phyloP scores from a whole-genome alignment of 345 rosid species.

The Eucalyptus marginata region DNA sequence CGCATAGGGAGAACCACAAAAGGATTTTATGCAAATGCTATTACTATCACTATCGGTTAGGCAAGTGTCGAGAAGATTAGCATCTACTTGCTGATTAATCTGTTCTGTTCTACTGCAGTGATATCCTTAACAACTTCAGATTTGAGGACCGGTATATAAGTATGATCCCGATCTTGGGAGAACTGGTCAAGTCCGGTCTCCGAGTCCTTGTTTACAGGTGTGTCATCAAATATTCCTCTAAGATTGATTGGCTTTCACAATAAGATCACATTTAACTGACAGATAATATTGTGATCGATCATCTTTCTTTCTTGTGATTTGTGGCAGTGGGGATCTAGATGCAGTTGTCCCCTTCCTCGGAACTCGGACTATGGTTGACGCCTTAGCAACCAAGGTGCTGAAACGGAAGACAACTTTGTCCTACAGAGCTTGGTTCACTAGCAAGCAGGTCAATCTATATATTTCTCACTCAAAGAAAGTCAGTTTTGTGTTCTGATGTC shows the following conservation, averaged over 20 bases:
- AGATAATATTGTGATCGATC: not conserved
- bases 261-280: not conserved
- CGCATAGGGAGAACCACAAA: not conserved
- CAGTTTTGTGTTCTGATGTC: not conserved
- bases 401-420: constrained; percentile 17
- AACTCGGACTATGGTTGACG: constrained; percentile 7
- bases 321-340: constrained; percentile 9
- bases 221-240: not conserved
- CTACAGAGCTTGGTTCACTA: constrained; percentile 22
- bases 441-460: not conserved
- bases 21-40: not conserved
- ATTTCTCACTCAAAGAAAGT: not conserved
- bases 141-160: constrained; percentile 1
- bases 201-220: constrained; percentile 16
- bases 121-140: not conserved
- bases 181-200: constrained; percentile 13
- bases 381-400: constrained; percentile 9
- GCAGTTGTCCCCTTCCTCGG: constrained; percentile 11
- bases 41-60: not conserved
- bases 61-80: not conserved
- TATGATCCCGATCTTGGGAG: constrained; percentile 5
- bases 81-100: not conserved
- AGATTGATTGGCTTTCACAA: not conserved
- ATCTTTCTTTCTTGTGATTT: not conserved
- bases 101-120: not conserved